Base-by-base conservation (phyloP, 2,329 filamentous ascomycete genomes). In the Lachnellula suecica region DNA sequence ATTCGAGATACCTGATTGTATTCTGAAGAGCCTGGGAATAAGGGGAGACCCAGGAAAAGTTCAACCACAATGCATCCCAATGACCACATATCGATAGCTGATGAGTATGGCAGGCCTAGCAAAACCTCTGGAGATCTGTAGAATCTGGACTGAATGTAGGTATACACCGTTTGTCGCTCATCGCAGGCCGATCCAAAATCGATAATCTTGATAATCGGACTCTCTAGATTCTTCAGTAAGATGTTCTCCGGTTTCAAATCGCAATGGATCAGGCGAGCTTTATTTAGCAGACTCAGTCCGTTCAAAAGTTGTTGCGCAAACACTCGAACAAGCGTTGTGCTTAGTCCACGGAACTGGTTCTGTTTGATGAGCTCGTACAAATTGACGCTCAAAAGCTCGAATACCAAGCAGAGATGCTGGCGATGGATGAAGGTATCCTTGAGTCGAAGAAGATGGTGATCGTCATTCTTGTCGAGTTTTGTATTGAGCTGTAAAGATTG, bases 41-140 rank as follows among this genome's bases (percentile, higher is more conserved):
- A 74, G 1, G 94, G 94, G 45, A 99, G 78, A 42, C 94, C 94
- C 1, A 99, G 79, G 77, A 99, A 99, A 17, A 99, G 79, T 71
- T 99, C 94, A 22, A 99, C 94, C 15, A 99, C 93, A 61, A 99
- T 99, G 72, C 94, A 99, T 49, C 94, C 94, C 41, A 99, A 77
- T 4, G 94, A 99, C 94, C 94, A 99, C 93, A 99, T 99, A 68
- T 99, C 94, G 66, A 99, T 99, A 40, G 94, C 94, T 4, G 94
- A 97, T 13, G 94, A 97, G 70, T 99, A 99, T 54, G 94, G 94
- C 44, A 99, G 75, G 4, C 94, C 94, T n/a, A 99, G 77, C 34
- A 99, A 73, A 11, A 99, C 94, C 70, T 99, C 94, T 1, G 94
- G 94, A 0, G 94, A 99, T 59, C 94, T 86, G 73, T 99, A 99